Base-by-base conservation (phyloP, 768 basidiomycete species). In the Mycena galopus region DNA sequence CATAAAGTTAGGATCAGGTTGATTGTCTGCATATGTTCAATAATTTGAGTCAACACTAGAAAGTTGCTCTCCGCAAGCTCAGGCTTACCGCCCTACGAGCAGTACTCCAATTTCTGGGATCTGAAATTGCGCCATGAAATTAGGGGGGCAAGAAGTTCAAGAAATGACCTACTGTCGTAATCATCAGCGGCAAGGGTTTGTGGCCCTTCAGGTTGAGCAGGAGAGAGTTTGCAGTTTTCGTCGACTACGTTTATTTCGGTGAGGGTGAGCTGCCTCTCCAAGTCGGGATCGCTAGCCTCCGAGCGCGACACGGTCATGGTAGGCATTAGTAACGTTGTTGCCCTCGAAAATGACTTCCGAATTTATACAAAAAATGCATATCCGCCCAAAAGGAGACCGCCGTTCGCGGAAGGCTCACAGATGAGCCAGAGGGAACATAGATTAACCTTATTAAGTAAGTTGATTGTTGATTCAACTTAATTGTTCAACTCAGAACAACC, bases 61-160 rank as follows among this genome's bases (percentile, higher is more conserved):
- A n/a, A 12, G n/a, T 7, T 29, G 10, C 2, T 14, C 17, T n/a
- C n/a, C n/a, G n/a, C 4, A 0, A 6, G 25, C 47, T 6, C 0
- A 35, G 23, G 14, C 68, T 63, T 32, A 69, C 68, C 4, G 25
- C 23, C 21, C 32, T 63, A 2, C 61, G 68, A 25, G 63, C 47
- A 9, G 33, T 71, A 47, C 56, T 71, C 62, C 69, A 71, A 29
- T 71, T 65, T 53, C 50, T 71, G 7, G 69, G 63, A 57, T 71
- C 69, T 71, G 50, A 11, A 57, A 47, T 21, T n/a, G 11, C 12
- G 19, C 21, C n/a, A 39, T 68, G 29, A 42, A 10, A 23, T 23
- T 32, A 16, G 39, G 21, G 4, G 9, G 27, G 3, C 50, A 51
- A 51, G 19, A 11, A n/a, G n/a, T n/a, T n/a, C n/a, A n/a, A n/a